Base-by-base conservation (phyloP, 2,329 filamentous ascomycete genomes). In the Colletotrichum liaoningense region DNA sequence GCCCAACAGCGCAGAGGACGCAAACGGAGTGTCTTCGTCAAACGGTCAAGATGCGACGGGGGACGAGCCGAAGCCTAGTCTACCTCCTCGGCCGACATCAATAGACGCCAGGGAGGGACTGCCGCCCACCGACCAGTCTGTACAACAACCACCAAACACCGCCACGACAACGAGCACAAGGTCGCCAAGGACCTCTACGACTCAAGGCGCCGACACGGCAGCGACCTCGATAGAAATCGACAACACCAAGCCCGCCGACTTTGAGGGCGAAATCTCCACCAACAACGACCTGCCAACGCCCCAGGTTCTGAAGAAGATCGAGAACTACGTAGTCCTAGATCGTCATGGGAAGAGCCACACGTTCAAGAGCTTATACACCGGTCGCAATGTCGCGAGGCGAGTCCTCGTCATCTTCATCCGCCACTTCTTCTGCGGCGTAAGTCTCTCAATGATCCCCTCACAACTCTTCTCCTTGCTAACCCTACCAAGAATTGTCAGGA, bases 341-440 rank as follows among this genome's bases (percentile, higher is more conserved):
- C 84, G 85, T 49, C 81, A 91, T 70, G 91, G 91, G 69, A 90
- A 89, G 68, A 82, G 87, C 16, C 87, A 87, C 56, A 84, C 88
- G 0, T 94, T 94, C 81, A 88, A 88, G 81, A 90, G 88, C 76
- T 82, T 94, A 33, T 92, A 92, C 79, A 86, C 85, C 42, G 89
- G 89, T 4, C 84, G 81, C 59, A 88, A 88, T 67, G 85, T 86
- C 3, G 84, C 88, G 14, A 84, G 87, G 22, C 85, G 91, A 3
- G 89, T 94, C 33, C 85, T 95, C 38, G 82, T 95, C 55, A 90
- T 95, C 76, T 95, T 95, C 79, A 87, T 95, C 70, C 88, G 93
- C 57, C 93, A 95, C 83, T 95, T 95, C 82, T 95, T 94, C 86
- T 95, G 93, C 79, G 93, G 93, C 46, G 93, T 94, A 86, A 81